A percentile compares a stretch with the other conserved stretches of the same genome.
These are phyloP conservation scores for Microdochium bolleyi DNA, from an alignment of 2,329 filamentous ascomycete genomes.

Conservation along the genomic window DNA sequence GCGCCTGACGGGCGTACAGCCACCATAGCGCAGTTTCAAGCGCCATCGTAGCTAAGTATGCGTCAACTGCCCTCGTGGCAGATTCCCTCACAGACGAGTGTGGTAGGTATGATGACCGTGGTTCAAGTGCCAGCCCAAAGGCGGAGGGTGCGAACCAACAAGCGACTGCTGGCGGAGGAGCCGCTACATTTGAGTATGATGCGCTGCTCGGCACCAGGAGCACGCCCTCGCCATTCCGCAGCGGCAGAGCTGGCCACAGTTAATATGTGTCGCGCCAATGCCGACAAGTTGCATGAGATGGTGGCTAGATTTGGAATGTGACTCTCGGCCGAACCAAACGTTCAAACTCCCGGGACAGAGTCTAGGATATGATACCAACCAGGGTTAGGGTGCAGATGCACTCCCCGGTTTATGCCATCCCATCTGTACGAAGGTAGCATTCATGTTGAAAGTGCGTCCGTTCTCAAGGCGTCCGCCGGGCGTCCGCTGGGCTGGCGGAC, in stretches of 20 bases:
- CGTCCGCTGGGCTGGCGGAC: not conserved
- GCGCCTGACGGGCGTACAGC: not conserved
- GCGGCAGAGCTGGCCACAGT: not conserved
- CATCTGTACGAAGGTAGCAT: not conserved
- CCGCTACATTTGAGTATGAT: not conserved
- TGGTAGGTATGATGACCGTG: not conserved
- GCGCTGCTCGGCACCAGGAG: not conserved
- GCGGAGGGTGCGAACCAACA: constrained; percentile 1
- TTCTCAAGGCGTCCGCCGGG: not conserved
- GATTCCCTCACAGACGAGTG: not conserved
- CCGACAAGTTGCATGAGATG: not conserved
- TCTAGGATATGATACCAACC: not conserved
- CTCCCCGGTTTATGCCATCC: not conserved
- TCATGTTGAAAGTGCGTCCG: not conserved
- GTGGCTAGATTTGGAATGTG: not conserved
- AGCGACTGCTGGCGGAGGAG: constrained; percentile 1
- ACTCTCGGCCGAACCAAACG: not conserved
- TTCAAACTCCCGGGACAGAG: not conserved
- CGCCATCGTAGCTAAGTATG: not conserved
- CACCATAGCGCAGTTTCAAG: not conserved
- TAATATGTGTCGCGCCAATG: not conserved
- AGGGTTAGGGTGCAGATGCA: not conserved
- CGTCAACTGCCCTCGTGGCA: not conserved
- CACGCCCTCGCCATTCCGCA: not conserved
- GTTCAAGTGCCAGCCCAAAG: not conserved